These are phyloP conservation scores for Letharia lupina DNA, from an alignment of 495 filamentous ascomycete species.

Conservation along the genomic window DNA sequence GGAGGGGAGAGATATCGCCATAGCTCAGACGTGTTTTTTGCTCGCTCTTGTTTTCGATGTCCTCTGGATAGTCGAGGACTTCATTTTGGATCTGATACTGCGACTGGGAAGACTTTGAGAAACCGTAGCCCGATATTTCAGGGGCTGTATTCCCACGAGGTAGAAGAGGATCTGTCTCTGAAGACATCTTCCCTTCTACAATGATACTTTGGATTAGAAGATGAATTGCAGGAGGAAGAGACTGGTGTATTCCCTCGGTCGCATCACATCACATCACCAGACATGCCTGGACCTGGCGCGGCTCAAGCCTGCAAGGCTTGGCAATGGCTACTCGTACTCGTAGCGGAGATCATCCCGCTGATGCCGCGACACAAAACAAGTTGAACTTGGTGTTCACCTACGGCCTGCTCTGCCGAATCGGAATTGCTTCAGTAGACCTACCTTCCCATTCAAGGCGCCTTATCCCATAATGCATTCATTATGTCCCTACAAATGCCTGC, in stretches of 20 bases:
- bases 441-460: background rate
- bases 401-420: background rate
- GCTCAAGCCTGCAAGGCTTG: no score
- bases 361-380: background rate
- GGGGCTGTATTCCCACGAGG: conserved; percentile 20
- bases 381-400: background rate
- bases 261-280: no score
- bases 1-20: conserved; percentile 15
- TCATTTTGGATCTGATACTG: conserved; percentile 10
- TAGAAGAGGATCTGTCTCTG: conserved; percentile 25
- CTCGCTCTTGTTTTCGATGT: conserved; percentile 13
- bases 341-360: background rate
- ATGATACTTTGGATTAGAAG: background rate
- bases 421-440: background rate
- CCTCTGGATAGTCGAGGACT: conserved; percentile 5
- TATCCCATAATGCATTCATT: conserved; percentile 21
- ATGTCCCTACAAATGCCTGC: conserved; percentile 20
- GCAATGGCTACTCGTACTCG: background rate
- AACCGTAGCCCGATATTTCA: conserved; percentile 24
- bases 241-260: no score
- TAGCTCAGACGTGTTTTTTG: conserved; percentile 2
- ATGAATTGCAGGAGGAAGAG: background rate
- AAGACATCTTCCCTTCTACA: conserved; percentile 2
- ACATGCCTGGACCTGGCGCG: no score
- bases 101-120: conserved; percentile 7